Evolutionary conservation across 2,329 filamentous ascomycete genomes (phyloP).

Genomic region (Pseudogymnoascus sp.): DNA sequence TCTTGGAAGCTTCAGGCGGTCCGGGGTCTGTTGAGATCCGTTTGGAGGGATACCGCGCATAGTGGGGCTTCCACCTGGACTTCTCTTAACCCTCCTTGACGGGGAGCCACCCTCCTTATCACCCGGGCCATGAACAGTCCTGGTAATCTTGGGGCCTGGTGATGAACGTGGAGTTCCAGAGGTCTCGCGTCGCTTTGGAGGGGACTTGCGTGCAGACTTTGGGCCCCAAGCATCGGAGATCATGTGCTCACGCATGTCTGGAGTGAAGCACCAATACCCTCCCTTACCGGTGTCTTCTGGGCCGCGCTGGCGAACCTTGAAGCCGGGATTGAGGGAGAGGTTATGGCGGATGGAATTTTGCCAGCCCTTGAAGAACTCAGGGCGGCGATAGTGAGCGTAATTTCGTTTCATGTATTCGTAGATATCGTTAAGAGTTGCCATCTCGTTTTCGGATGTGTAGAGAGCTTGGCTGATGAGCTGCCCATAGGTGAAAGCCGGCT

Average conservation of each 20-base stretch:
- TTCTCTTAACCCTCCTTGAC: conserved; percentile 51
- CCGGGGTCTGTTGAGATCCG: conserved; percentile 49
- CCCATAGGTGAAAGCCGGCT: conserved; percentile 93
- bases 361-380: conserved; percentile 71
- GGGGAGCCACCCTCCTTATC: conserved; percentile 42
- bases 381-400: conserved; percentile 89
- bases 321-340: conserved; percentile 86
- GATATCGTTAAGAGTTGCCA: conserved; percentile 84
- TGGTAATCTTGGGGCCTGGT: conserved; percentile 6
- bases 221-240: conserved; percentile 56
- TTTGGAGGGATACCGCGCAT: conserved; percentile 43
- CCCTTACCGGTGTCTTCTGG: conserved; percentile 96
- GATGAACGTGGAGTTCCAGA: neutral
- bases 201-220: conserved; percentile 13
- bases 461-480: conserved; percentile 97
- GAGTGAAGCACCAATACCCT: conserved; percentile 96
- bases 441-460: conserved; percentile 76
- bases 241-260: conserved; percentile 81
- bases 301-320: conserved; percentile 84
- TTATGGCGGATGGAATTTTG: conserved; percentile 99
- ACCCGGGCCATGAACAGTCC: conserved; percentile 39
- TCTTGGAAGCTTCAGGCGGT: conserved; percentile 40
- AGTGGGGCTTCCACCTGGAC: conserved; percentile 50
- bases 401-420: conserved; percentile 88
- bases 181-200: neutral